Base-by-base conservation (phyloP, 2,329 filamentous ascomycete genomes). In the Arthrobotrys conoides region DNA sequence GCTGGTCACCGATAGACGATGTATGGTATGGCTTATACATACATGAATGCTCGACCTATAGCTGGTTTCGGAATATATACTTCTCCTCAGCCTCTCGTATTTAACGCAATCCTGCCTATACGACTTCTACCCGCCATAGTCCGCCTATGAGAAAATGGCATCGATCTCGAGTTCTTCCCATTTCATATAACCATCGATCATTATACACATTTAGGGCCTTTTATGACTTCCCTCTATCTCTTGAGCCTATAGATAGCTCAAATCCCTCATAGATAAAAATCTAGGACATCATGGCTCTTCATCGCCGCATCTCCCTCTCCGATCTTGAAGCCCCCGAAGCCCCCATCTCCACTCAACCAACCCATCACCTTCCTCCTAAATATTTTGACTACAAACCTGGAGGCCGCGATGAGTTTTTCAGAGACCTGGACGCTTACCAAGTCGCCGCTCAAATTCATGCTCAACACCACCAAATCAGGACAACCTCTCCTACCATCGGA, bases 251-350 rank as follows among this genome's bases (percentile, higher is more conserved):
- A 41, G 5, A 20, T 36, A n/a, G 36, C 38, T 46, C 36, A 64
- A 64, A 64, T 48, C 36, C 59, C 59, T 64, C 59, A 64, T 48
- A 46, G 14, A 64, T 6, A 64, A 14, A 59, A 22, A 6, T n/a
- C 18, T 24, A 41, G 12, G 36, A 27, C 30, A n/a, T 30, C 12
- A 61, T 61, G 57, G 57, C 53, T 24, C 71, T 77, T 2, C 66
- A 77, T 51, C 72, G 72, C 36, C 72, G 72, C 51, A 77, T 77
- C 57, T 77, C 72, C 64, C 59, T 77, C 66, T 77, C 72, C 51
- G 72, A 77, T 38, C 46, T 77, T 41, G 72, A 65, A 36, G 38
- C 38, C 41, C 44, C 51, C 14, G 67, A 71, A 57, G 49, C 48
- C 36, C 48, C 24, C 33, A 51, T 66, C 33, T 41, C 66, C 16